Conservation (phyloP, 805 yeast genomes). For the Ascoidea rubescens region DNA sequence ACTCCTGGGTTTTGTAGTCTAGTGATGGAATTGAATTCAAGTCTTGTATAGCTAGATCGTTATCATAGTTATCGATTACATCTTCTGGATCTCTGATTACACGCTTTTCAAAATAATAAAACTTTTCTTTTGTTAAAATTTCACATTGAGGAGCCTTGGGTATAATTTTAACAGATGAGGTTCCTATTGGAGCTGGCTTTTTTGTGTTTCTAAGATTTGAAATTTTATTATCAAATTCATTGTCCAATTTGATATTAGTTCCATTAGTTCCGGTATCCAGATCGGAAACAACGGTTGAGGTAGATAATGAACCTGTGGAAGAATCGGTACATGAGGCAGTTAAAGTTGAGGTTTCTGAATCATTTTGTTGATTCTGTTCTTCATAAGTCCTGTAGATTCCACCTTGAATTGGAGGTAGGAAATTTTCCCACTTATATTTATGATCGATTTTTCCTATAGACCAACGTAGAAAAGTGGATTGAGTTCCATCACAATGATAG, state of each 20-base stretch:
- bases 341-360: neutral
- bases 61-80: slow-evolving; percentile 44
- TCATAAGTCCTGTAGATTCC: slow-evolving; percentile 30
- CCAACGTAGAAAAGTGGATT: slow-evolving; percentile 36
- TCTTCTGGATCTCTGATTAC: slow-evolving; percentile 41
- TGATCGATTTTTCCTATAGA: slow-evolving; percentile 48
- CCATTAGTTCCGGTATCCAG: neutral
- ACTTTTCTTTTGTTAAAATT: slow-evolving; percentile 25
- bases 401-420: slow-evolving; percentile 85
- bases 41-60: slow-evolving; percentile 39
- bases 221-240: neutral
- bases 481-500: slow-evolving; percentile 55
- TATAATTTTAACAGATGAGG: slow-evolving; percentile 24
- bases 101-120: slow-evolving; percentile 13
- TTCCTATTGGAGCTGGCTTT: slow-evolving; percentile 21
- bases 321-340: neutral
- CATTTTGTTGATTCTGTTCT: slow-evolving; percentile 12
- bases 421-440: slow-evolving; percentile 45
- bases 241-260: neutral
- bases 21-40: slow-evolving; percentile 43
- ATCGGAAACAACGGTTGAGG: neutral
- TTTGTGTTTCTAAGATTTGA: neutral
- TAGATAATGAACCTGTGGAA: neutral
- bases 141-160: slow-evolving; percentile 39
- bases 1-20: slow-evolving; percentile 52